Evolutionary conservation across 805 yeast genomes (phyloP), one percentile per base, ranked within the genome.

Genomic region (Metschnikowia lachancei): DNA sequence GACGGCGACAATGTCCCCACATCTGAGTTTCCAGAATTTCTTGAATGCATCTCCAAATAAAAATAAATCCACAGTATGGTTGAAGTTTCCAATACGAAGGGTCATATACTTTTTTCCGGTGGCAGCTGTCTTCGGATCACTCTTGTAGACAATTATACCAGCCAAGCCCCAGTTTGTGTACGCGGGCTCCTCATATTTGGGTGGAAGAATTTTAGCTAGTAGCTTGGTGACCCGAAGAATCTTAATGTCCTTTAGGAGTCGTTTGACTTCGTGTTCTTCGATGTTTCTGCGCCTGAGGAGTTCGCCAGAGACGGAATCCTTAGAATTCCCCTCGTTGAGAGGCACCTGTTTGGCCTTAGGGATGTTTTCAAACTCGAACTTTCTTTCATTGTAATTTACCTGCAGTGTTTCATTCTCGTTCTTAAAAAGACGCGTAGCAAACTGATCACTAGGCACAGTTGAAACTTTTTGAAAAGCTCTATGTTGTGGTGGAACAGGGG

Each of bases 91-190:
- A 2, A 92, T 56, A 1, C 78, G 75, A 17, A 90, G 46, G 46
- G 77, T 77, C 53, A 87, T 67, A 58, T 71, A 91, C 58, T 82
- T 84, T 12, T 71, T 66, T 59, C 52, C 64, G 51, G 41, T 60
- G 30, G 45, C 43, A 0, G 87, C 69, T 3, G 66, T 62, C 51
- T 74, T 71, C 3, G 84, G 73, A 7, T 72, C 78, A 4, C 81
- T 68, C 57, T 89, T 89, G 17, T 61, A 58, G 4, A 80, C 67
- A 0, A 91, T 69, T 2, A 87, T 72, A 1, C 95, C 97, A n/a
- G 84, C 57, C 1, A 82, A 76, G n/a, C 83, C 83, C 85, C 89
- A 90, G 59, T 91, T 90, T 3, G 84, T 65, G 56, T 83, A 83
- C 29, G 67, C 65, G 0, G 96, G 96, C 39, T 85, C 85, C 5